Evolutionary conservation across 1,139 yeast species (phyloP), one percentile per base, ranked within the genome.

Genomic region (Scheffersomyces lignicola): DNA sequence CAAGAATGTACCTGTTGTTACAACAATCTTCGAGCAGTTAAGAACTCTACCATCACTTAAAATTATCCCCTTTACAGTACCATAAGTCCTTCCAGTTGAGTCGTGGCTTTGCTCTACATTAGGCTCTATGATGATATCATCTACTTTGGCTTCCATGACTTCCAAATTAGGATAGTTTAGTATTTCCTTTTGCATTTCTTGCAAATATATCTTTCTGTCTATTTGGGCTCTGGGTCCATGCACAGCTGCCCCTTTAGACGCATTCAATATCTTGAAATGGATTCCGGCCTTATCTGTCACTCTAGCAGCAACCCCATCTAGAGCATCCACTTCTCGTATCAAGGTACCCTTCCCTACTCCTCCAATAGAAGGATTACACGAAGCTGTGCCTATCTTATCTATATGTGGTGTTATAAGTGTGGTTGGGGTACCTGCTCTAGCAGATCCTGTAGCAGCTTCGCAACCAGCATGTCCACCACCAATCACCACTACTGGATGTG

Each of bases 391-490:
- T 8, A 94, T 80, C 51, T 88, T 86, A 23, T 70, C 56, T 20
- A 79, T 56, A 34, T 69, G 70, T 1, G 96, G 98, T 0, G 98
- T 92, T 2, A 94, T 70, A 20, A 94, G 67, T 1, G 84, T 64
- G 0, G 97, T 87, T 3, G 54, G 45, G 1, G 84, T 74, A 0
- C 97, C 97, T 1, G 86, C 58, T 42, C 98, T 69, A 1, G 97
- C 96, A 0, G 96, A 72, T 0, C 94, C 98, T 0, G 97, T 75
- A 2, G 96, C 94, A 0, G 99, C 98, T 59, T 94, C 99, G 49
- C 96, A 84, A 3, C 99, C 99, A 24, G 98, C 98, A 63, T 94
- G 99, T 0, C 99, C 99, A 8, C 96, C 99, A 3, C 99, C 99
- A 16, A 94, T 79, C 3, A 94, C 92, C 1, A 92, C 73, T 0